Evolutionary conservation across 208 protist species (phyloP).

Genomic region (Wallacemonas sp.): DNA sequence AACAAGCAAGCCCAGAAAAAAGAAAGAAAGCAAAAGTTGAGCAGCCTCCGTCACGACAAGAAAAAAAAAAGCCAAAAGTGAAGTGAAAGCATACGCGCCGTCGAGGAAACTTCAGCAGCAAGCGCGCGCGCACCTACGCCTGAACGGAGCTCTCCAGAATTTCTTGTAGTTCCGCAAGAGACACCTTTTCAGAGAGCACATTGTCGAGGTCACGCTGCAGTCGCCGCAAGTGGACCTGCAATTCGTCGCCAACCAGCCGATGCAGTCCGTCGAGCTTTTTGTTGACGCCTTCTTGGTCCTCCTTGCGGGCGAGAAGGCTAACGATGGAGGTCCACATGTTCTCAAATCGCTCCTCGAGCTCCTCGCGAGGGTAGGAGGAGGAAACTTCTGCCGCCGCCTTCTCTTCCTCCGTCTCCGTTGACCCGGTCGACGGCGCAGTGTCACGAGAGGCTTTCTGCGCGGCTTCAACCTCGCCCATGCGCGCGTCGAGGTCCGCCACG

Average conservation of each 20-base stretch:
- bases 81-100: neutral
- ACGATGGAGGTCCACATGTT: slow-evolving; percentile 73
- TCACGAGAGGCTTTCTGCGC: neutral
- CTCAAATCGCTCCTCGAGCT: slow-evolving; percentile 76
- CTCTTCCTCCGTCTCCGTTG: neutral
- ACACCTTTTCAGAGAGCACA: slow-evolving; percentile 58
- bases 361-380: slow-evolving; percentile 33
- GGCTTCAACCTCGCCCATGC: neutral
- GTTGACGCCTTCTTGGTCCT: slow-evolving; percentile 57
- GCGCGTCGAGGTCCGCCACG: neutral
- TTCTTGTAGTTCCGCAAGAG: slow-evolving; percentile 51
- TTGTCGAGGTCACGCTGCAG: slow-evolving; percentile 39
- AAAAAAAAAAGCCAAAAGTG: slow-evolving; percentile 10
- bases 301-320: slow-evolving; percentile 65
- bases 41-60: no score
- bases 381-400: neutral
- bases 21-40: no score
- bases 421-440: neutral
- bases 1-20: no score
- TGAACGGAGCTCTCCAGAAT: slow-evolving; percentile 37
- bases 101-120: no score
- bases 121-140: neutral
- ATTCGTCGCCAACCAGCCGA: slow-evolving; percentile 39
- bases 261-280: slow-evolving; percentile 60
- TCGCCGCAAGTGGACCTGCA: slow-evolving; percentile 35